A percentile compares a stretch with the other conserved stretches of the same genome.
These are phyloP conservation scores for Taphrina populina DNA, from an alignment of 1,139 yeast genomes.

Conservation along the genomic window DNA sequence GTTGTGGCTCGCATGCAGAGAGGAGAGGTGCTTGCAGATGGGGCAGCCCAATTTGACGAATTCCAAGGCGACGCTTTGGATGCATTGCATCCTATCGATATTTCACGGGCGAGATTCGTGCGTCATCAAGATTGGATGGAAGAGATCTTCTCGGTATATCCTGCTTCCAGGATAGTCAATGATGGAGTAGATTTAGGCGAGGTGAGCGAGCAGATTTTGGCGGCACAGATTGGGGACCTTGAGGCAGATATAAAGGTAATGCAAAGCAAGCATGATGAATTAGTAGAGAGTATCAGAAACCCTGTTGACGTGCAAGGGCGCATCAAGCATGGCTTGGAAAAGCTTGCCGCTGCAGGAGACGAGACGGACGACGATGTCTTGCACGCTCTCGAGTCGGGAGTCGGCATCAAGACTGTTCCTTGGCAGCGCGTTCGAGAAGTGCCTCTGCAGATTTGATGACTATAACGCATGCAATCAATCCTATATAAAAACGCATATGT, in stretches of 20 bases:
- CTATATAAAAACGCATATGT: too few species aligned
- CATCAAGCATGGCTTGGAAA: not conserved
- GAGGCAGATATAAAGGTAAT: conserved; percentile 7
- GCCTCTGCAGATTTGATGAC: too few species aligned
- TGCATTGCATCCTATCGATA: conserved; percentile 48
- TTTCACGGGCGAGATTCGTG: conserved; percentile 49
- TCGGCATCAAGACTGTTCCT: not conserved
- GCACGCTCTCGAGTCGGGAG: not conserved
- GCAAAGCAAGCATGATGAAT: conserved; percentile 1
- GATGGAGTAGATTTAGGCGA: not conserved
- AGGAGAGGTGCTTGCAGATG: conserved; percentile 24
- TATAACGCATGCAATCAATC: too few species aligned
- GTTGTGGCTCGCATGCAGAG: conserved; percentile 14
- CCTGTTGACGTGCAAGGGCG: conserved; percentile 14
- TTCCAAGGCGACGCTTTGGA: conserved; percentile 48
- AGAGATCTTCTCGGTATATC: conserved; percentile 42
- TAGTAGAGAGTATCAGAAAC: not conserved
- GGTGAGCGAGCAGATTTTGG: not conserved
- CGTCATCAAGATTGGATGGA: conserved; percentile 52
- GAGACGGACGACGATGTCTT: not conserved
- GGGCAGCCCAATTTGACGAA: conserved; percentile 28
- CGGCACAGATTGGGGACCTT: not conserved
- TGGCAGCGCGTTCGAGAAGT: too few species aligned
- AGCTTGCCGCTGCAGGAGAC: not conserved
- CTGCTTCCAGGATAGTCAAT: conserved; percentile 2